A percentile compares a stretch with the other conserved stretches of the same genome.
Conservation (phyloP, 345 rosid genomes). For the Arabis hirsuta region DNA sequence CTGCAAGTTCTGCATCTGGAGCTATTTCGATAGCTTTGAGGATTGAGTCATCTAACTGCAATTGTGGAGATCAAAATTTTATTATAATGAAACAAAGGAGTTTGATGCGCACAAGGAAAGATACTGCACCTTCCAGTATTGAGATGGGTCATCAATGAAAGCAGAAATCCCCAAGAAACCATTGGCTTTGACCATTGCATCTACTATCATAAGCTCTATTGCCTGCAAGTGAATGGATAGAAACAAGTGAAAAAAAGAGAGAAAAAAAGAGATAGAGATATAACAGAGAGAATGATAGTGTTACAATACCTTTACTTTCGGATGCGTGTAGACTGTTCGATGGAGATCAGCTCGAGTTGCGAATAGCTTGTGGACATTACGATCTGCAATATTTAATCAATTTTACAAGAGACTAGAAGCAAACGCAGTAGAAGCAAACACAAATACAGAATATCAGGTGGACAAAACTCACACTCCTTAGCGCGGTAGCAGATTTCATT, state of each 20-base stretch:
- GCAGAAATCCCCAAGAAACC: slow-evolving; percentile 65
- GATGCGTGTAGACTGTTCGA: slow-evolving; percentile 90
- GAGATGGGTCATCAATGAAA: slow-evolving; percentile 67
- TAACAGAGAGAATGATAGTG: background rate
- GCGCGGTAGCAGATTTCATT: slow-evolving; percentile 95
- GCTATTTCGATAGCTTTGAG: slow-evolving; percentile 84
- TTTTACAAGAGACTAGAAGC: slow-evolving; percentile 22
- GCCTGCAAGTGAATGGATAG: slow-evolving; percentile 58
- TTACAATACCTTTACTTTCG: slow-evolving; percentile 84
- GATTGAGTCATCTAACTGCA: slow-evolving; percentile 90
- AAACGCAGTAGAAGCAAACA: slow-evolving; percentile 15
- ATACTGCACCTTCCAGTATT: slow-evolving; percentile 81
- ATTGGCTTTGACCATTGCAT: slow-evolving; percentile 84
- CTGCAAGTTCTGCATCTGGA: slow-evolving; percentile 69
- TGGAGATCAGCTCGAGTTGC: slow-evolving; percentile 91
- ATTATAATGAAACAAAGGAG: background rate
- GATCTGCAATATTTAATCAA: slow-evolving; percentile 57
- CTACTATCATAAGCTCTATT: slow-evolving; percentile 86
- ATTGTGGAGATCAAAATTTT: background rate
- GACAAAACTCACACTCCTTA: slow-evolving; percentile 78
- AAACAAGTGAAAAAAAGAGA: slow-evolving; percentile 8
- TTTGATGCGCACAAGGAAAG: background rate
- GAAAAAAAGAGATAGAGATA: background rate
- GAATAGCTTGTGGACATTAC: slow-evolving; percentile 77
- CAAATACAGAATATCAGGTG: slow-evolving; percentile 21